Percentiles rank a stretch among this genome's conserved stretches.
These are phyloP conservation scores for Cystobasidium onofrii DNA, from an alignment of 768 basidiomycete genomes.

Conservation along the genomic window DNA sequence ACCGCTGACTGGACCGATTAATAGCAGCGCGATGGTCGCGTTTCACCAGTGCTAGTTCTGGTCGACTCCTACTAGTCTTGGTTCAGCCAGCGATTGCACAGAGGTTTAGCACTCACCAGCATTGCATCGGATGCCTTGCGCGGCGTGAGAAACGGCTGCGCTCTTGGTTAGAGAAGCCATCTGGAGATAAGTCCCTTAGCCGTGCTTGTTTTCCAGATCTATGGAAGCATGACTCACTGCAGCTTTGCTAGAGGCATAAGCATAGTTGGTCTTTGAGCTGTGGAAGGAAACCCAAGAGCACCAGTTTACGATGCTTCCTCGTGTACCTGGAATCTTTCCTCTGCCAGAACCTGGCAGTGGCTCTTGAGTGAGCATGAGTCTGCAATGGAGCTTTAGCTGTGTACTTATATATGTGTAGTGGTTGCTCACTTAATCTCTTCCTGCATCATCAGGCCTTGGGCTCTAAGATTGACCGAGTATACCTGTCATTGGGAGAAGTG, in stretches of 20 bases:
- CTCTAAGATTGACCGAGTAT: background rate
- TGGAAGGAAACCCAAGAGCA: background rate
- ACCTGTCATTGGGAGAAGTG: too few species aligned
- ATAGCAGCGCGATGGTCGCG: too few species aligned
- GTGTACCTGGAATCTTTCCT: background rate
- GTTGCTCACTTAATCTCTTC: slow-evolving; percentile 12
- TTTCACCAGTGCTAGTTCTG: too few species aligned
- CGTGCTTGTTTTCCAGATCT: background rate
- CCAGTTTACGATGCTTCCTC: slow-evolving; percentile 9
- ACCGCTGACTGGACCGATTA: too few species aligned
- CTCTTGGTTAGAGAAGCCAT: slow-evolving; percentile 3
- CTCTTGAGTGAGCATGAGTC: slow-evolving; percentile 15
- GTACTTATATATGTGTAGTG: too few species aligned
- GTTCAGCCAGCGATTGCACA: too few species aligned
- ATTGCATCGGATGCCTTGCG: slow-evolving; percentile 3
- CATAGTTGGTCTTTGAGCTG: background rate
- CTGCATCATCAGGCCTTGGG: background rate
- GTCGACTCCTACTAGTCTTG: too few species aligned
- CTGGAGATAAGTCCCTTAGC: background rate
- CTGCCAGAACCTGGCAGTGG: background rate
- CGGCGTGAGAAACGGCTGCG: background rate
- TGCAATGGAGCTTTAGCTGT: background rate
- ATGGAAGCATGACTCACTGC: background rate
- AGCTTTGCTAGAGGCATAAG: background rate
- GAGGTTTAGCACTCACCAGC: background rate